Conservation (phyloP, 768 basidiomycete species). For the Mycena kentingensis region DNA sequence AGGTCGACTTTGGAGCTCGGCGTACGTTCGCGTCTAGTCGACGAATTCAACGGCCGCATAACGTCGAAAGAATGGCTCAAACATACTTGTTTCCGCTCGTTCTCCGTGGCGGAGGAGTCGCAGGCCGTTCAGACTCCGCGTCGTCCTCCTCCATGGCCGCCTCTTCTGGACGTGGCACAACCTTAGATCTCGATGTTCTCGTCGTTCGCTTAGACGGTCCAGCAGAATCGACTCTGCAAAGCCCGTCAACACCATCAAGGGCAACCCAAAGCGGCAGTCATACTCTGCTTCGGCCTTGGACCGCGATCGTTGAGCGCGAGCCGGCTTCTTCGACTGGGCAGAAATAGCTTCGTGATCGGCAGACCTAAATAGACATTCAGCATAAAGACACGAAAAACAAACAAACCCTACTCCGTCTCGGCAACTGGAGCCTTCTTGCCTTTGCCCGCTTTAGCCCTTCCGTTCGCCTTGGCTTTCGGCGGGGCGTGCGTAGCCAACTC, state of each 20-base stretch:
- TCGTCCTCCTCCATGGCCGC: not conserved
- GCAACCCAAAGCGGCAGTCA: not conserved
- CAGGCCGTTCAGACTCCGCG: not conserved
- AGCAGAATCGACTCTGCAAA: not conserved
- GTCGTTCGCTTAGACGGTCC: not conserved
- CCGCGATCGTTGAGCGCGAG: slow-evolving; percentile 1
- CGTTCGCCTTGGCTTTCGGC: not conserved
- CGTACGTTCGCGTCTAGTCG: slow-evolving; percentile 11
- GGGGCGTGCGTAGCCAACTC: not conserved
- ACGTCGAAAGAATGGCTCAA: not conserved
- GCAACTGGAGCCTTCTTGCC: not conserved
- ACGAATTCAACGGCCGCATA: not conserved
- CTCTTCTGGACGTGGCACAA: not conserved
- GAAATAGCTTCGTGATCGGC: not conserved
- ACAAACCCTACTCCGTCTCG: not conserved
- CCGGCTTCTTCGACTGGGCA: not conserved
- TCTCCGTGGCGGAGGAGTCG: slow-evolving; percentile 7
- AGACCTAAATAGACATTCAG: not conserved
- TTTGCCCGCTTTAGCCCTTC: not conserved
- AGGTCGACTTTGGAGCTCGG: slow-evolving; percentile 12
- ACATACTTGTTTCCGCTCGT: slow-evolving; percentile 18
- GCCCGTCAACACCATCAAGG: too few relatives aligned
- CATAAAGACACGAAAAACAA: not conserved
- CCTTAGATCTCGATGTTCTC: not conserved
- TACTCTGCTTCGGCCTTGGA: slow-evolving; percentile 6